A percentile compares a stretch with the other conserved stretches of the same genome.
Conservation (phyloP, 768 basidiomycete species). For the Rhizopogon rudus region DNA sequence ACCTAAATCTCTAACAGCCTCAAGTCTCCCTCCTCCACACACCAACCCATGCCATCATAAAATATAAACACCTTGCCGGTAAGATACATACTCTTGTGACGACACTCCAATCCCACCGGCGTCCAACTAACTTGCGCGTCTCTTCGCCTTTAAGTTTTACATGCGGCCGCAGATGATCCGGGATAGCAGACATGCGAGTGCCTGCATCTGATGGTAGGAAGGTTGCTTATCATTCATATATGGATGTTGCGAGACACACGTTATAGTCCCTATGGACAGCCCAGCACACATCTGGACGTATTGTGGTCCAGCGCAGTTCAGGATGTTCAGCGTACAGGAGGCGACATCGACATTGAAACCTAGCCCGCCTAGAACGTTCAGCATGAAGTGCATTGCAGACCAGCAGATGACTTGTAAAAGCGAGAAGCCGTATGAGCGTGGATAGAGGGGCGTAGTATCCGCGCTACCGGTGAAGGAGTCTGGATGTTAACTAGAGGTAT, state of each 20-base stretch:
- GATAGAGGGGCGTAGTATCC: slow-evolving; percentile 86
- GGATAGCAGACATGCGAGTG: slow-evolving; percentile 3
- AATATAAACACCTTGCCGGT: slow-evolving; percentile 71
- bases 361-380: slow-evolving; percentile 56
- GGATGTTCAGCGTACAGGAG: slow-evolving; percentile 6
- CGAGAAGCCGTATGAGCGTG: slow-evolving; percentile 87
- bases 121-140: slow-evolving; percentile 32
- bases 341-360: slow-evolving; percentile 12
- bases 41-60: slow-evolving; percentile 71
- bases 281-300: slow-evolving; percentile 84
- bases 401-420: slow-evolving; percentile 92
- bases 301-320: slow-evolving; percentile 39
- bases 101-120: slow-evolving; percentile 79
- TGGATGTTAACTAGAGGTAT: slow-evolving; percentile 82
- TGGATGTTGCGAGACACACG: slow-evolving; percentile 81
- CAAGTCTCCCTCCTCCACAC: slow-evolving; percentile 36
- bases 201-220: slow-evolving; percentile 28
- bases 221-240: slow-evolving; percentile 95
- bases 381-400: slow-evolving; percentile 86
- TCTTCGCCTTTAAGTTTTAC: slow-evolving; percentile 16
- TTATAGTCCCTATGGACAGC: slow-evolving; percentile 83
- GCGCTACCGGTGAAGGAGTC: slow-evolving; percentile 85
- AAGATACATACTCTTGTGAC: slow-evolving; percentile 66
- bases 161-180: slow-evolving; percentile 20
- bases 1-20: slow-evolving; percentile 12